Conservation (phyloP, 2,329 filamentous ascomycete genomes). For the Emergomyces pasteurianus region DNA sequence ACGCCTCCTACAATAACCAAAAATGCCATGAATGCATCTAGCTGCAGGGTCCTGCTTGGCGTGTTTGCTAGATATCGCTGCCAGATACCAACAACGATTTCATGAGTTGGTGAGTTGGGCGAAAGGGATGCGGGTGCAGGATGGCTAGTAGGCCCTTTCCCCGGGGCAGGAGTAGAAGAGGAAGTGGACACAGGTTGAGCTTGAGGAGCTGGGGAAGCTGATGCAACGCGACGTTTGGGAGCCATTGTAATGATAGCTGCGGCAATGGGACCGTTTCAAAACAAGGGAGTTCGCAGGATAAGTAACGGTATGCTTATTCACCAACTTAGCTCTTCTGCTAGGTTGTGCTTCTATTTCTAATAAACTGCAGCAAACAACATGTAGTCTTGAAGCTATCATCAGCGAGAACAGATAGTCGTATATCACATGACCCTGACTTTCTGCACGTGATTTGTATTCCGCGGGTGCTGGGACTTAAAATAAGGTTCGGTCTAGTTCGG, state of each 20-base stretch:
- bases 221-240: constrained; percentile 19
- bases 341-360: no score
- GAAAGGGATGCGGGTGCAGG: constrained; percentile 23
- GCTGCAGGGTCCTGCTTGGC: constrained; percentile 79
- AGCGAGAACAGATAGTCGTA: background rate
- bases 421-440: background rate
- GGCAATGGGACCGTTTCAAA: background rate
- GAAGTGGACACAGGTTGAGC: constrained; percentile 14
- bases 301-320: background rate
- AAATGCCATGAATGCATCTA: constrained; percentile 85
- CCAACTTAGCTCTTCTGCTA: background rate
- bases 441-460: background rate
- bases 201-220: constrained; percentile 9
- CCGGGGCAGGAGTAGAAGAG: constrained; percentile 14
- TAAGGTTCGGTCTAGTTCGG: background rate
- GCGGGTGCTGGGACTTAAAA: background rate
- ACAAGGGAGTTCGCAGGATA: no score
- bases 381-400: background rate
- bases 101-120: constrained; percentile 30
- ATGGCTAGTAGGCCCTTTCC: constrained; percentile 15
- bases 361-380: background rate
- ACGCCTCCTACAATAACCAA: constrained; percentile 73
- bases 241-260: constrained; percentile 13
- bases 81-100: constrained; percentile 60
- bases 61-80: constrained; percentile 69